These are phyloP conservation scores for Teunomyces gatunensis DNA, from an alignment of 805 yeast species.

Conservation along the genomic window DNA sequence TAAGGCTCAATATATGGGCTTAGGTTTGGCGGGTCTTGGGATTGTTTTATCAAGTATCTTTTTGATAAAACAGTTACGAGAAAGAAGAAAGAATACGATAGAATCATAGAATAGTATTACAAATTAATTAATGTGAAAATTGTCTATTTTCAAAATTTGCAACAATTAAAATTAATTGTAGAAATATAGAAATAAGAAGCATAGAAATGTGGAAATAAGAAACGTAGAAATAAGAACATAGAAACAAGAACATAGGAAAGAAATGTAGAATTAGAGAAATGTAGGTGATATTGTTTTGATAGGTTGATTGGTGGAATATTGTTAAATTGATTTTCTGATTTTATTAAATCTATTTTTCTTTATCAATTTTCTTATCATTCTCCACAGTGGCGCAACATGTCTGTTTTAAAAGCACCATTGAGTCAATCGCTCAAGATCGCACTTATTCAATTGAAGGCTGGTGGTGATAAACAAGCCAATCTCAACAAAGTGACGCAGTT, in stretches of 20 bases:
- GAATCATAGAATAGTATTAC: not conserved
- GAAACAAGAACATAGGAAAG: too few species aligned
- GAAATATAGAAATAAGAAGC: too few species aligned
- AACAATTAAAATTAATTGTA: too few species aligned
- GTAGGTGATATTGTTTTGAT: too few species aligned
- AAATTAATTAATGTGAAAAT: too few species aligned
- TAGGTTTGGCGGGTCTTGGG: conserved; percentile 34
- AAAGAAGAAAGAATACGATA: not conserved
- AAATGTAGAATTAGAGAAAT: too few species aligned
- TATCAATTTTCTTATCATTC: not conserved
- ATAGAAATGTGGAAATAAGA: too few species aligned
- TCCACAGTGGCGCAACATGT: conserved; percentile 9
- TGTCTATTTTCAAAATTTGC: too few species aligned
- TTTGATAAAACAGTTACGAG: conserved; percentile 8
- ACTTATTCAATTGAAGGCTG: conserved; percentile 76
- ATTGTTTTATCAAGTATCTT: conserved; percentile 19
- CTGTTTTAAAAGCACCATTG: conserved; percentile 38
- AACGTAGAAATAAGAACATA: too few species aligned
- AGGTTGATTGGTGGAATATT: not conserved
- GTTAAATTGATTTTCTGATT: not conserved
- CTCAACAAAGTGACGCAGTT: conserved; percentile 62
- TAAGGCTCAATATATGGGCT: conserved; percentile 28
- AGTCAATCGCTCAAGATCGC: conserved; percentile 72
- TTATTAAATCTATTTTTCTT: not conserved
- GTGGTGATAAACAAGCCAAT: conserved; percentile 78